Base-by-base conservation (phyloP, 2,329 filamentous ascomycete genomes). In the Dryadomyces quercus-mongolicae region DNA sequence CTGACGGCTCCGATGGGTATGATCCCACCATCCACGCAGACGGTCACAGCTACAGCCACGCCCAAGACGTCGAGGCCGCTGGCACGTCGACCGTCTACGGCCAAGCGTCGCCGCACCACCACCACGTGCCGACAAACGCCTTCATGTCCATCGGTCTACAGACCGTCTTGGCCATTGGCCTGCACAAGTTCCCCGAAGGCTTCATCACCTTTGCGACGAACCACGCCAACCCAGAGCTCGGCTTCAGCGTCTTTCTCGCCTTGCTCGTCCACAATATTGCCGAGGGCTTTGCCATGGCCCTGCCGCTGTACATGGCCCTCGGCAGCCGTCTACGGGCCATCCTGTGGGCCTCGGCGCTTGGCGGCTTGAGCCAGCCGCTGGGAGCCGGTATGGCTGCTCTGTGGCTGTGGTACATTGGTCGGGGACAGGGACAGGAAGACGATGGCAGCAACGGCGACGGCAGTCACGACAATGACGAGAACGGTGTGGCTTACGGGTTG, bases 191-290 rank as follows among this genome's bases (percentile, higher is more conserved):
- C 40, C 93, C 93, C 1, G 93, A 85, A 63, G 82, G 82, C 21
- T 86, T 86, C 66, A 85, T 98, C 61, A 97, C 92, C 1, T 98
- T 94, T 66, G 92, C 93, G 10, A 96, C 93, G 10, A 98, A 97
- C 68, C 93, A 98, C 66, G 92, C 90, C 13, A 97, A 91, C 66
- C 91, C 93, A 0, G 75, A 79, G 0, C 80, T 98, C 0, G 93
- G 93, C 20, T 82, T 95, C 68, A 86, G 88, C 52, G 89, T 98
- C 54, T 98, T 98, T 71, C 80, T 97, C 68, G 92, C 93, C 0
- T 78, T 98, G 8, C 95, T 95, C 65, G 92, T 98, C 56, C 93
- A 98, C 76, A 98, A 97, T 71, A 95, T 98, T 63, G 91, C 89
- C 31, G 93, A 98, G 71, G 93, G 93, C 1, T 97, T 97, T 66